Evolutionary conservation across 768 basidiomycete genomes (phyloP).

Genomic region (Xanthoconium stramineum): DNA sequence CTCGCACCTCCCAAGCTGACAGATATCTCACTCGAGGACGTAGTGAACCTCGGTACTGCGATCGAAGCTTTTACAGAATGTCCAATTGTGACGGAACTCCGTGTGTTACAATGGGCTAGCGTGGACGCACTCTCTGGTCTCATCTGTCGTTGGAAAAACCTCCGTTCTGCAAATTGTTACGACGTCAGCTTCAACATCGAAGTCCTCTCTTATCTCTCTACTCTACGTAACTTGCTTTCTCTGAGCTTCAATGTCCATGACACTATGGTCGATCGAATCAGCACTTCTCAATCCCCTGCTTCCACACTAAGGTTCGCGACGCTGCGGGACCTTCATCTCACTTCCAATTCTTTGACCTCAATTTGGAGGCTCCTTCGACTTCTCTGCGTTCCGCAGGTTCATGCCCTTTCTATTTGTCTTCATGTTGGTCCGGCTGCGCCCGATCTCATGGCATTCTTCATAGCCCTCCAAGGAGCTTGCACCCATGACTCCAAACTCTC

Average conservation of each 20-base stretch:
- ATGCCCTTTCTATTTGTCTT: not conserved
- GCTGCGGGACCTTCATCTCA: not conserved
- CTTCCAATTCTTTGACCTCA: not conserved
- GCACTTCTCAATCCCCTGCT: not conserved
- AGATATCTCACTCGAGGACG: too few species aligned
- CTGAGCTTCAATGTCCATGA: not conserved
- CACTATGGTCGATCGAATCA: not conserved
- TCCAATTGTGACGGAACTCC: not conserved
- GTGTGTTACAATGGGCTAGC: not conserved
- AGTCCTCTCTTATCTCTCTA: not conserved
- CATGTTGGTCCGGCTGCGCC: not conserved
- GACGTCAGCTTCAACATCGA: not conserved
- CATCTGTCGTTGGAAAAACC: not conserved
- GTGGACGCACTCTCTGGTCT: not conserved
- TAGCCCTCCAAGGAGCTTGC: not conserved
- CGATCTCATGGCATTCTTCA: not conserved
- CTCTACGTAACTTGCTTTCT: not conserved
- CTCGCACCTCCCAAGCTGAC: constrained; percentile 1
- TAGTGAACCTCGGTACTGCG: not conserved
- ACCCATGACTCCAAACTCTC: not conserved
- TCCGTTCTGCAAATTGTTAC: not conserved
- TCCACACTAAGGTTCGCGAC: not conserved
- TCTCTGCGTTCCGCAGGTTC: not conserved
- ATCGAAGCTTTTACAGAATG: not conserved
- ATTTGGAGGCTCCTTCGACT: not conserved